phyloP scores from a whole-genome alignment of 768 basidiomycete genomes.

The Boletellus sp. region DNA sequence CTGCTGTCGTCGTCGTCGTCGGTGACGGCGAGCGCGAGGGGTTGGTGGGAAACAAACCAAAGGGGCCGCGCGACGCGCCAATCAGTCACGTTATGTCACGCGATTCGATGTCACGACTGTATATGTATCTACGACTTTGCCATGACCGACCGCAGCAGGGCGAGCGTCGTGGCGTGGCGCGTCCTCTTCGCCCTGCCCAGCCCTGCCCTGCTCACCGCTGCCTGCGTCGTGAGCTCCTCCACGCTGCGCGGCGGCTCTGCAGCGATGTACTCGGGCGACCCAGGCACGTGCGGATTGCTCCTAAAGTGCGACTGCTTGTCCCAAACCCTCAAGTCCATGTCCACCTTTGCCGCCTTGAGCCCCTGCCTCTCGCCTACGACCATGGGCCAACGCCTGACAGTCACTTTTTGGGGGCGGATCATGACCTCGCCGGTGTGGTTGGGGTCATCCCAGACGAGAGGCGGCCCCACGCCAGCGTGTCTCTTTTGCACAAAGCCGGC shows the following conservation, averaged over 20 bases:
- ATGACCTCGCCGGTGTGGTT: constrained; percentile 27
- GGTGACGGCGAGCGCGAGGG: constrained; percentile 12
- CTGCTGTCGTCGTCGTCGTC: constrained; percentile 1
- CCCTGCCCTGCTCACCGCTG: constrained; percentile 5
- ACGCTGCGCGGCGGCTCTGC: constrained; percentile 24
- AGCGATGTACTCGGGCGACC: constrained; percentile 46
- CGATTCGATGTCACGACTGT: constrained; percentile 15
- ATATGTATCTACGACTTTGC: neutral
- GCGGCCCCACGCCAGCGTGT: constrained; percentile 12
- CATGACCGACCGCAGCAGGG: constrained; percentile 22
- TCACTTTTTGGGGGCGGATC: constrained; percentile 26
- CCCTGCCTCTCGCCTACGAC: constrained; percentile 46
- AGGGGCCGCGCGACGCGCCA: constrained; percentile 21
- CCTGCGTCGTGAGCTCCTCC: constrained; percentile 17
- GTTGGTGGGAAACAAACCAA: constrained; percentile 25
- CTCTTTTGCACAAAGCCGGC: constrained; percentile 19
- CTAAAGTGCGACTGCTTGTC: constrained; percentile 28
- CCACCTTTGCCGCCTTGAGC: constrained; percentile 35
- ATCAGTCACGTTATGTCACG: constrained; percentile 27
- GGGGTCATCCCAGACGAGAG: constrained; percentile 30
- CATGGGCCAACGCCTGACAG: constrained; percentile 37
- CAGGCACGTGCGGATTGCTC: constrained; percentile 47
- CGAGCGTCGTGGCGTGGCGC: constrained; percentile 3
- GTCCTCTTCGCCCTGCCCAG: neutral
- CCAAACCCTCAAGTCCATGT: constrained; percentile 30